These are phyloP conservation scores for Fusarium robinianum DNA, from an alignment of 2,329 filamentous ascomycete genomes.

Conservation along the genomic window DNA sequence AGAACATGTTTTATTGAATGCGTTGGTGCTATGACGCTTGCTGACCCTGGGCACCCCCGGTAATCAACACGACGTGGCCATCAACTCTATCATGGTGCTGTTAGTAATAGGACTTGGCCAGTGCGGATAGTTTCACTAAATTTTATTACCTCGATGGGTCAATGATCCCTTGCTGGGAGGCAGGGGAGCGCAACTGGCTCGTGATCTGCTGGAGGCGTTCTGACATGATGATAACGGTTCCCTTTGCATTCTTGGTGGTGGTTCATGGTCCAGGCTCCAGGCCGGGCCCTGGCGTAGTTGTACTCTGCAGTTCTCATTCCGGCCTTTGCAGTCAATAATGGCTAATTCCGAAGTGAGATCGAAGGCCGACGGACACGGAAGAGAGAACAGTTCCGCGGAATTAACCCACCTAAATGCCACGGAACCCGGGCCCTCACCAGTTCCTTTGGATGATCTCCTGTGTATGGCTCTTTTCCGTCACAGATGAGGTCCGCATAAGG, in stretches of 20 bases:
- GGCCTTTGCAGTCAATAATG: too few relatives aligned
- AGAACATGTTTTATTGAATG: too few relatives aligned
- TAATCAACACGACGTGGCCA: slow-evolving; percentile 1
- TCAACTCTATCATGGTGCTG: not conserved
- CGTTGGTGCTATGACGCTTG: too few relatives aligned
- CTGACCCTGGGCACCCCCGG: slow-evolving; percentile 3
- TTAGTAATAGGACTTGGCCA: not conserved
- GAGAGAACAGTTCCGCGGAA: not conserved
- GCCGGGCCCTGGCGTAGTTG: too few relatives aligned
- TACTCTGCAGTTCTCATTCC: too few relatives aligned
- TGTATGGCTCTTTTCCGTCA: too few relatives aligned
- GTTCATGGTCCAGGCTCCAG: not conserved
- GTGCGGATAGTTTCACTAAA: too few relatives aligned
- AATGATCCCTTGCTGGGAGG: not conserved
- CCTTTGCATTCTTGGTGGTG: not conserved
- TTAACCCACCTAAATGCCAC: not conserved
- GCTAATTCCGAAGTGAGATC: not conserved
- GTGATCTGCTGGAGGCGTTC: not conserved
- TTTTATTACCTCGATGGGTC: not conserved
- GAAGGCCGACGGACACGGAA: too few relatives aligned
- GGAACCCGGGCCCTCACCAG: too few relatives aligned
- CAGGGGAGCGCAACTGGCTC: not conserved
- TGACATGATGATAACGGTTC: not conserved
- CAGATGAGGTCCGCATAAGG: not conserved
- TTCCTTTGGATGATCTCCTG: too few relatives aligned